Evolutionary conservation across 2,329 filamentous ascomycete genomes (phyloP), one percentile per base, ranked within the genome.

Genomic region (Nemania bipapillata): DNA sequence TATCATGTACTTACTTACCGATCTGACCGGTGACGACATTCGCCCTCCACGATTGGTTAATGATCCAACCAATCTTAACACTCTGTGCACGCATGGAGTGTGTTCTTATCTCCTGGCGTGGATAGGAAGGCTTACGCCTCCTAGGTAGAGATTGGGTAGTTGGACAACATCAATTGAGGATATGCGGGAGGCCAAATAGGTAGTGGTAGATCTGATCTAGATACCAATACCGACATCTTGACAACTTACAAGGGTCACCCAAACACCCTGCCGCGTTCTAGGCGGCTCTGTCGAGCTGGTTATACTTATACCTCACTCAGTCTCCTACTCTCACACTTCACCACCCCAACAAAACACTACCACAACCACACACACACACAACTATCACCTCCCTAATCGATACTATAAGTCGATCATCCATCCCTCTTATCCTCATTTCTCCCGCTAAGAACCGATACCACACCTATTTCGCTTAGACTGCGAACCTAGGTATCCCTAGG

Each of bases 21-120:
- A 49, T 49, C 56, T 20, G 20, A 26, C 57, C 40, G 20, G 32
- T 54, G 49, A 35, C 40, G 28, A 55, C 28, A 45, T 4, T 4
- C 17, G 52, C 28, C 53, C 24, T 32, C 26, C 32, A 49, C 30
- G 30, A 57, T 60, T 62, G 52, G 57, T 20, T 2, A 28, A 28
- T n/a, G 37, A 6, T 7, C 55, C 47, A 53, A 20, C 30, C 58
- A 66, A 52, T 58, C 52, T 54, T 35, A 35, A n/a, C 30, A 32
- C 8, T 20, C 6, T 35, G 17, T 37, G n/a, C 20, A 20, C 20
- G 17, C 28, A 54, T 15, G 50, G 61, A 24, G 56, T 3, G 32
- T 40, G 52, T 17, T 22, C 56, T 65, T 68, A 65, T 68, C 66
- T 65, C 42, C 11, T 40, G 20, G 37, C 40, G 45, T 55, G 56